phyloP scores from a whole-genome alignment of 805 yeast genomes.

The Yarrowia deformans region DNA sequence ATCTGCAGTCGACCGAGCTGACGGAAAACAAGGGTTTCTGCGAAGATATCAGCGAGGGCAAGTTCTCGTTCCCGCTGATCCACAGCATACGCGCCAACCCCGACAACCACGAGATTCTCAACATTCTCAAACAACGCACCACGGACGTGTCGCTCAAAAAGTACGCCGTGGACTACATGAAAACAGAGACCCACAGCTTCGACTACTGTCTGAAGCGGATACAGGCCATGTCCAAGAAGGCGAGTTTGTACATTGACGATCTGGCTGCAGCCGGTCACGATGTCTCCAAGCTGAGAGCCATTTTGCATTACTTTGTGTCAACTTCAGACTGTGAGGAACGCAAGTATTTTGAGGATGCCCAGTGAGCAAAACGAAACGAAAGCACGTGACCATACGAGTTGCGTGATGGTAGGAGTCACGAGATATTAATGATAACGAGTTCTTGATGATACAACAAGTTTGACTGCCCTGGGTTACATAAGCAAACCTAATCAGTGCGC shows the following conservation, averaged over 20 bases:
- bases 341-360: conserved; percentile 15
- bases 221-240: conserved; percentile 45
- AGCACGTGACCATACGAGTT: too few species aligned
- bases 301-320: conserved; percentile 42
- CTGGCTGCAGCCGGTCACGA: conserved; percentile 38
- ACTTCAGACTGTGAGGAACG: conserved; percentile 25
- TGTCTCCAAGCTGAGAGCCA: conserved; percentile 40
- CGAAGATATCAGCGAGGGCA: conserved; percentile 90
- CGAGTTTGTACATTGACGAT: conserved; percentile 43
- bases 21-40: conserved; percentile 75
- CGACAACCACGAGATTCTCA: conserved; percentile 54
- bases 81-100: conserved; percentile 60
- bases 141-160: conserved; percentile 58
- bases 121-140: conserved; percentile 63
- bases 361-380: not conserved
- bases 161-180: conserved; percentile 59
- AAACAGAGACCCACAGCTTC: conserved; percentile 53
- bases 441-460: too few species aligned
- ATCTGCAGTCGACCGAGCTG: conserved; percentile 62
- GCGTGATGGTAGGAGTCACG: too few species aligned
- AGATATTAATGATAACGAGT: not conserved
- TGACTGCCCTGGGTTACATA: not conserved
- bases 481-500: not conserved
- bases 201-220: conserved; percentile 52
- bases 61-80: conserved; percentile 83